Percentiles rank a stretch among this genome's conserved stretches.
These are phyloP conservation scores for Monosporozyma aquatica DNA, from an alignment of 805 yeast species.

Conservation along the genomic window DNA sequence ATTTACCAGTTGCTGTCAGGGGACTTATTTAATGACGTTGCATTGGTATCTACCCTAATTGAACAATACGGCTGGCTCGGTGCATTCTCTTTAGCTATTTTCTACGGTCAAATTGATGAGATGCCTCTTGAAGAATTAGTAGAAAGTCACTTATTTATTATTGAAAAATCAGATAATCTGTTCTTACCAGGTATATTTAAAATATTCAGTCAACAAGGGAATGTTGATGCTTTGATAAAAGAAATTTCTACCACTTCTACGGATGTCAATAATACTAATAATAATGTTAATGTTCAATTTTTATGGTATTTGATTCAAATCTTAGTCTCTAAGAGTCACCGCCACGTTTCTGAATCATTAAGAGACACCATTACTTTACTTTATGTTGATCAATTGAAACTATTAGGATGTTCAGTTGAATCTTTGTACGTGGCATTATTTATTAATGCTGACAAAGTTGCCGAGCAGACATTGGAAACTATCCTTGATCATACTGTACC, in stretches of 20 bases:
- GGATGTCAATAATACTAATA: too few relatives aligned
- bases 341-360: conserved; percentile 18
- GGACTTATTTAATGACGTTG: conserved; percentile 26
- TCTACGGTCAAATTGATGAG: conserved; percentile 47
- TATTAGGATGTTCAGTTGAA: conserved; percentile 43
- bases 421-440: conserved; percentile 58
- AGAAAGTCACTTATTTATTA: conserved; percentile 9
- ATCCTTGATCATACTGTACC: conserved; percentile 24
- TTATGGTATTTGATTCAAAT: conserved; percentile 48
- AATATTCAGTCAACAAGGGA: conserved; percentile 12
- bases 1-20: conserved; percentile 61
- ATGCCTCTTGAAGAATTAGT: conserved; percentile 29
- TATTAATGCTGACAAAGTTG: conserved; percentile 38
- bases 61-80: conserved; percentile 57
- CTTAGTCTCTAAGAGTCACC: conserved; percentile 30
- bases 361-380: conserved; percentile 34
- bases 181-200: conserved; percentile 11
- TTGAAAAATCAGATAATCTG: conserved; percentile 6
- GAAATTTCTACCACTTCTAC: conserved; percentile 3
- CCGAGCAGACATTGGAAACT: conserved; percentile 34
- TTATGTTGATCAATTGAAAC: conserved; percentile 45
- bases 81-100: conserved; percentile 48
- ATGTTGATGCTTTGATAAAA: conserved; percentile 9
- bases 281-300: conserved; percentile 28
- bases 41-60: conserved; percentile 28